Percentiles rank a stretch among this genome's conserved stretches.
These are phyloP conservation scores for Leccinum subtestaceum DNA, from an alignment of 768 basidiomycete genomes.

Conservation along the genomic window DNA sequence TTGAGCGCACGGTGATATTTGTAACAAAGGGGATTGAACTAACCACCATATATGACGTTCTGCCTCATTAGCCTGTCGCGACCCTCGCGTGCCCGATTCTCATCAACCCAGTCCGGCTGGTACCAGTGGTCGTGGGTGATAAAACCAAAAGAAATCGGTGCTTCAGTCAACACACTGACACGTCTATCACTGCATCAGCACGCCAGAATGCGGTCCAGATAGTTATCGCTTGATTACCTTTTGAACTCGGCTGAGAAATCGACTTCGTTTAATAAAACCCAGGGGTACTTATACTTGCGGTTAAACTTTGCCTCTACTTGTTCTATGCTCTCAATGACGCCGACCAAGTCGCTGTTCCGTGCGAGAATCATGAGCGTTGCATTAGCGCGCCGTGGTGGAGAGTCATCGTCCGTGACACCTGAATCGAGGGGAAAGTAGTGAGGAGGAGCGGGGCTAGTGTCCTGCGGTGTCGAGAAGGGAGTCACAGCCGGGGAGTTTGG, in stretches of 20 bases:
- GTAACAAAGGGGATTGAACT: constrained; percentile 16
- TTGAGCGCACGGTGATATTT: neutral
- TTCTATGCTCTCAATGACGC: constrained; percentile 48
- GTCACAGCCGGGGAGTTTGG: neutral
- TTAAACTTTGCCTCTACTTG: constrained; percentile 61
- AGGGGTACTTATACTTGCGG: constrained; percentile 55
- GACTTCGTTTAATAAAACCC: constrained; percentile 62
- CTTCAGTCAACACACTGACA: constrained; percentile 37
- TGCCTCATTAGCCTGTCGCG: constrained; percentile 50
- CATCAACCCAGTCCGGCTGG: constrained; percentile 74
- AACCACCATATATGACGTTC: constrained; percentile 50
- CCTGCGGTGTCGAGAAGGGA: neutral
- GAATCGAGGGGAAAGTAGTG: constrained; percentile 5
- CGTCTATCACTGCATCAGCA: constrained; percentile 28
- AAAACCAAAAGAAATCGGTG: constrained; percentile 50
- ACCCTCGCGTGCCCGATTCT: constrained; percentile 51
- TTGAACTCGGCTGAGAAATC: constrained; percentile 56
- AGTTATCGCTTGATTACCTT: constrained; percentile 22
- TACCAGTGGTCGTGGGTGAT: constrained; percentile 64
- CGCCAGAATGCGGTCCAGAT: neutral
- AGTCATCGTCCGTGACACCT: neutral
- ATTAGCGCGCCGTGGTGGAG: constrained; percentile 41
- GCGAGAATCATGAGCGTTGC: constrained; percentile 59
- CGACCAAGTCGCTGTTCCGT: constrained; percentile 44
- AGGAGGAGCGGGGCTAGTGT: neutral